Percentiles rank a stretch among this genome's conserved stretches.
These are phyloP conservation scores for Geoglossum cookeanum DNA, from an alignment of 2,329 filamentous ascomycete genomes.

Conservation along the genomic window DNA sequence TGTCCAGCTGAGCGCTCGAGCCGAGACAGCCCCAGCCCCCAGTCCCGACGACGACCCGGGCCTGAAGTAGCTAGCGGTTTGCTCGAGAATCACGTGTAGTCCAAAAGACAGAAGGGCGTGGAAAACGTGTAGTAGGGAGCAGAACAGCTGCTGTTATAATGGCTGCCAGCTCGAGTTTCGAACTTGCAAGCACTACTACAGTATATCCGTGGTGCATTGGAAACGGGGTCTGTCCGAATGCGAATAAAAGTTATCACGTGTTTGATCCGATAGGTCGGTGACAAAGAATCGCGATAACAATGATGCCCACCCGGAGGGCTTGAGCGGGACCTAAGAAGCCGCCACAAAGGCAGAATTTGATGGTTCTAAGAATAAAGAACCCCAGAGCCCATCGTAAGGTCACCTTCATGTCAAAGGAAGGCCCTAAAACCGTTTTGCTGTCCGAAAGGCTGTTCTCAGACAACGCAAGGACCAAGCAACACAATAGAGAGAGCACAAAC, in stretches of 20 bases:
- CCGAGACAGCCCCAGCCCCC: neutral
- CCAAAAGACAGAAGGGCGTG: neutral
- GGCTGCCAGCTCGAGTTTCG: too few relatives aligned
- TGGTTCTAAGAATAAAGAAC: neutral
- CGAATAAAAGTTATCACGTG: neutral
- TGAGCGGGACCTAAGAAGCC: neutral
- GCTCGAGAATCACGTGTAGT: neutral
- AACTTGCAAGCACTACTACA: too few relatives aligned
- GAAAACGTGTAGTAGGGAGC: neutral
- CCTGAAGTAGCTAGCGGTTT: neutral
- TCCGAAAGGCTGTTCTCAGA: neutral
- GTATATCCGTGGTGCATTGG: too few relatives aligned
- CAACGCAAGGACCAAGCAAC: neutral
- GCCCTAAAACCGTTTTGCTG: neutral
- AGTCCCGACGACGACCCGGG: neutral
- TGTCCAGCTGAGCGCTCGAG: neutral
- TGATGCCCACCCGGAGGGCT: neutral
- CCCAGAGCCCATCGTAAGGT: neutral
- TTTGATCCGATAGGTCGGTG: neutral
- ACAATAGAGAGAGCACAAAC: neutral
- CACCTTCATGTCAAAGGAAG: neutral
- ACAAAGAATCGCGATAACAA: neutral
- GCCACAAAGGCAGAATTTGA: neutral
- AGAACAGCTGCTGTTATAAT: too few relatives aligned
- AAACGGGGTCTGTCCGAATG: too few relatives aligned